Conservation (phyloP, 2,329 filamentous ascomycete species). For the Lachnellula suecica region DNA sequence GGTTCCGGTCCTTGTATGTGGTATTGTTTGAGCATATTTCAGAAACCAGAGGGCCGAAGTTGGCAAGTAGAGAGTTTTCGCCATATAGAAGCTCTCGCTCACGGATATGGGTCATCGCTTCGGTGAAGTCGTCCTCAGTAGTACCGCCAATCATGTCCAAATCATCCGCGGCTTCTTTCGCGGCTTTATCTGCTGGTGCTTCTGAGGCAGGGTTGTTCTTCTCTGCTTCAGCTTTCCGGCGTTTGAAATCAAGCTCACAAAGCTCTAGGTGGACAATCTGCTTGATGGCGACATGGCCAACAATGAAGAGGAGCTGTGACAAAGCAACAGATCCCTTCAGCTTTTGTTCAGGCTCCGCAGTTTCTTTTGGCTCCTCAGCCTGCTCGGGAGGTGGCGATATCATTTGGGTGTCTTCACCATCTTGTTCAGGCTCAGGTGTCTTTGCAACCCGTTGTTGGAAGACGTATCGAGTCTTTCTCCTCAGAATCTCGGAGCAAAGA, state of each 20-base stretch:
- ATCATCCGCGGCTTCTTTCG: constrained; percentile 76
- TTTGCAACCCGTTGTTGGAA: constrained; percentile 47
- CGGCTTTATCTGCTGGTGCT: constrained; percentile 49
- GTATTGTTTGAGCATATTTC: constrained; percentile 97
- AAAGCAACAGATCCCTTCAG: constrained; percentile 73
- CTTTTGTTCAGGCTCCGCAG: constrained; percentile 36
- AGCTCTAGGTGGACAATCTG: constrained; percentile 97
- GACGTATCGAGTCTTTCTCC: constrained; percentile 81
- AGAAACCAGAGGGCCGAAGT: constrained; percentile 86
- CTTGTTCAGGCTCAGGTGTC: constrained; percentile 34
- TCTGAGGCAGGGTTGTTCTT: constrained; percentile 53
- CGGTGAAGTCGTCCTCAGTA: constrained; percentile 89
- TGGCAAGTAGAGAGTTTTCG: constrained; percentile 77
- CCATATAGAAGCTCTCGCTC: constrained; percentile 85
- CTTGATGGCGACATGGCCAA: constrained; percentile 96
- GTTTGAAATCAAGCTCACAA: constrained; percentile 98
- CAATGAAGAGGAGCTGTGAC: constrained; percentile 90
- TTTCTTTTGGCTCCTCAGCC: constrained; percentile 25
- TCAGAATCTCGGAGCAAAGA: constrained; percentile 86
- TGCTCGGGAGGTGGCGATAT: constrained; percentile 20
- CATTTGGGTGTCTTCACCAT: constrained; percentile 31
- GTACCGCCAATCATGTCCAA: constrained; percentile 96
- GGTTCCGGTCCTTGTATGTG: constrained; percentile 81
- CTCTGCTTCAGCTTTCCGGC: constrained; percentile 87
- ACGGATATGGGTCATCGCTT: constrained; percentile 80